These are phyloP conservation scores for Peziza echinospora DNA, from an alignment of 495 filamentous ascomycete genomes.

Conservation along the genomic window DNA sequence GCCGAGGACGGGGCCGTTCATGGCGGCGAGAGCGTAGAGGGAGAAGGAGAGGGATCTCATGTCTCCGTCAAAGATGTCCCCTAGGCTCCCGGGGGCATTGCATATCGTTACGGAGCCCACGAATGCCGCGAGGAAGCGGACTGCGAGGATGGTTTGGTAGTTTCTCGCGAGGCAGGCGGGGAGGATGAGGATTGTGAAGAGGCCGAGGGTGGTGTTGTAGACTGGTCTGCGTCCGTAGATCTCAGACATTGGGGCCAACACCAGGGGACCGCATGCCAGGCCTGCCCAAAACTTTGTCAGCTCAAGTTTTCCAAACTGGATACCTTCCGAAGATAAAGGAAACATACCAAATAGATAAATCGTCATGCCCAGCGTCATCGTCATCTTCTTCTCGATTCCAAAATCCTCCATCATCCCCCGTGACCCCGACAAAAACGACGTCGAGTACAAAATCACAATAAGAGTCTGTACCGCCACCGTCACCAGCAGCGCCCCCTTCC, in stretches of 20 bases:
- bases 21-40: slow-evolving; percentile 54
- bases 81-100: slow-evolving; percentile 63
- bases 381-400: slow-evolving; percentile 27
- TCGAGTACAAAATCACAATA: slow-evolving; percentile 65
- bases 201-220: slow-evolving; percentile 38
- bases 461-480: slow-evolving; percentile 52
- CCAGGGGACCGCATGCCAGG: slow-evolving; percentile 46
- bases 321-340: background rate
- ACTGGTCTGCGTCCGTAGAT: slow-evolving; percentile 57
- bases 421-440: slow-evolving; percentile 53
- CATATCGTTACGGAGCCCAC: slow-evolving; percentile 60
- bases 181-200: slow-evolving; percentile 46
- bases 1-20: slow-evolving; percentile 48
- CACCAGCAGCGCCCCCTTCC: slow-evolving; percentile 39
- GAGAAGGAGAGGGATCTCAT: slow-evolving; percentile 50
- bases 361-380: slow-evolving; percentile 56
- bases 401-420: slow-evolving; percentile 48
- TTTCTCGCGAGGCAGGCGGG: slow-evolving; percentile 49
- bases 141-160: slow-evolving; percentile 39
- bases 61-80: slow-evolving; percentile 52
- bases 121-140: slow-evolving; percentile 57
- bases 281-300: too few relatives aligned
- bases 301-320: slow-evolving; percentile 11
- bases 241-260: slow-evolving; percentile 58
- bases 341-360: slow-evolving; percentile 40